Conservation (phyloP, 306 rosid species). For the Cicer bijugum region DNA sequence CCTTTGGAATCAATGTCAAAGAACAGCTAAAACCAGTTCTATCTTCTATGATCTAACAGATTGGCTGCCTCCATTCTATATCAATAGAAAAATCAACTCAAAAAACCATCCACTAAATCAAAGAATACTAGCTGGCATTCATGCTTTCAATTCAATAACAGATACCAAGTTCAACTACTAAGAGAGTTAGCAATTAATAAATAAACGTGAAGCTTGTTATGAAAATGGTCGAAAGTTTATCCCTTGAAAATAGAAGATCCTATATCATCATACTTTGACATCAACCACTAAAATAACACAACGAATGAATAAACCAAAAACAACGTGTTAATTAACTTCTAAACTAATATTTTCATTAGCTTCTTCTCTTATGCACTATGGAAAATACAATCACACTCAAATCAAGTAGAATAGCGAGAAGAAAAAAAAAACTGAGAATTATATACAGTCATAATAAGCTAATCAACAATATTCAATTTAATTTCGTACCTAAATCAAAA, state of each 20-base stretch:
- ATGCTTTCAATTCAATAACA: background rate
- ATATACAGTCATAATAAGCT: slow-evolving; percentile 38
- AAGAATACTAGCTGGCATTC: background rate
- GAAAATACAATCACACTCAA: background rate
- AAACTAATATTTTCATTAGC: slow-evolving; percentile 5
- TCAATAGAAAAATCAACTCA: slow-evolving; percentile 21
- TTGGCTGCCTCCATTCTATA: background rate
- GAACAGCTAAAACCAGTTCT: background rate
- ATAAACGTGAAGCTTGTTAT: background rate
- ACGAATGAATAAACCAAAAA: slow-evolving; percentile 8
- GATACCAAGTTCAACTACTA: background rate
- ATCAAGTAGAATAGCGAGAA: slow-evolving; percentile 2
- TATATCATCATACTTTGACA: background rate
- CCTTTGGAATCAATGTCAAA: slow-evolving; percentile 2
- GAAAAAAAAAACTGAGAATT: slow-evolving; percentile 32
- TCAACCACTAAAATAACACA: background rate
- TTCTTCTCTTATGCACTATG: slow-evolving; percentile 5
- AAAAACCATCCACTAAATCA: background rate
- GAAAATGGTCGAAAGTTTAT: background rate
- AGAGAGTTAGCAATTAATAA: background rate
- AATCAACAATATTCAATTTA: slow-evolving; percentile 28
- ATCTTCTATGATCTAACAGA: background rate
- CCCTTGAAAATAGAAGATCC: background rate
- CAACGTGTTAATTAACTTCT: background rate
- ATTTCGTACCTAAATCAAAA: slow-evolving; percentile 30